phyloP scores from a whole-genome alignment of 2,329 filamentous ascomycete genomes.

The Dactylellina drechsleri region DNA sequence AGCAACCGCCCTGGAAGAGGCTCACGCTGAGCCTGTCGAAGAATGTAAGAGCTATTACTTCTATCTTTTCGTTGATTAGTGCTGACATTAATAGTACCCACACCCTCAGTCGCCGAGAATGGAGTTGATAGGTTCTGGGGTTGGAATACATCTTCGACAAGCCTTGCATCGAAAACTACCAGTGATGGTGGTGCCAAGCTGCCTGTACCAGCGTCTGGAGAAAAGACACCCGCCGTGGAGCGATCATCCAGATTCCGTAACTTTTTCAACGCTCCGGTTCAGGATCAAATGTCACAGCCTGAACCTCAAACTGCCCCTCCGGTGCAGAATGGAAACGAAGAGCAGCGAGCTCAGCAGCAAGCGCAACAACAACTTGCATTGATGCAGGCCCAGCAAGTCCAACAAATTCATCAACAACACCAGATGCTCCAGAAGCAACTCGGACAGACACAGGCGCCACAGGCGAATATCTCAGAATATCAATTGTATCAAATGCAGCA shows the following conservation, averaged over 20 bases:
- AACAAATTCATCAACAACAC: conserved; percentile 40
- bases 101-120: conserved; percentile 62
- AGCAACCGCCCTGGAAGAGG: conserved; percentile 45
- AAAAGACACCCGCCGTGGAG: conserved; percentile 59
- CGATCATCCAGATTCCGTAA: conserved; percentile 66
- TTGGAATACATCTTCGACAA: conserved; percentile 61
- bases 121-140: conserved; percentile 65
- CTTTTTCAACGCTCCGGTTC: conserved; percentile 60
- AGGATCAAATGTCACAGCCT: conserved; percentile 20
- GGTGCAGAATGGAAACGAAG: conserved; percentile 28
- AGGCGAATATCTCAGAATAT: conserved; percentile 29
- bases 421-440: conserved; percentile 54
- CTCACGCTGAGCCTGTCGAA: conserved; percentile 37
- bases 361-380: conserved; percentile 29
- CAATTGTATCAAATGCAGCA: conserved; percentile 46
- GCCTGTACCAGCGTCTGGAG: conserved; percentile 56
- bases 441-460: conserved; percentile 28
- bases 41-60: conserved; percentile 27
- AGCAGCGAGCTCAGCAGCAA: conserved; percentile 22
- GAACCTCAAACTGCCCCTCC: conserved; percentile 18
- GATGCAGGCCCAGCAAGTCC: conserved; percentile 35
- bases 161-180: conserved; percentile 55
- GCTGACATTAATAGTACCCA: conserved; percentile 46
- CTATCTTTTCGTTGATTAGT: background rate
- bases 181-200: conserved; percentile 59